A percentile compares a stretch with the other conserved stretches of the same genome.
Evolutionary conservation across 2,329 filamentous ascomycete genomes (phyloP).

Genomic region (Sporothrix humicola): DNA sequence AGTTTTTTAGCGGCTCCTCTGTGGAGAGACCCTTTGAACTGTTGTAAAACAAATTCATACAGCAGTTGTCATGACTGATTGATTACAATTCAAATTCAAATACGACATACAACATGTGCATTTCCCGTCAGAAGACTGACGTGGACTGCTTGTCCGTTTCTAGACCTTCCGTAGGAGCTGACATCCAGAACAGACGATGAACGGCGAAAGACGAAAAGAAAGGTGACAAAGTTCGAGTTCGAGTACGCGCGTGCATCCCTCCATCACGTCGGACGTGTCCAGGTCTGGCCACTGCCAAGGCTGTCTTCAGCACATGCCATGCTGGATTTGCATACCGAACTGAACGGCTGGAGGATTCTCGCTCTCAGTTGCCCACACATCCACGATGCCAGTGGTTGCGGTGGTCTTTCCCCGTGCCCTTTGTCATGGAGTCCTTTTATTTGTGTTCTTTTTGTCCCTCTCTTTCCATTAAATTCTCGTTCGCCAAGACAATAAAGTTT

Average conservation of each 20-base stretch:
- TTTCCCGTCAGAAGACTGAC: background rate
- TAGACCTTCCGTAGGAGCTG: background rate
- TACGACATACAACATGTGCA: background rate
- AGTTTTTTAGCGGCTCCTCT: slow-evolving; percentile 3
- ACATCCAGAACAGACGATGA: background rate
- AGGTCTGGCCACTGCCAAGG: slow-evolving; percentile 10
- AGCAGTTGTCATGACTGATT: background rate
- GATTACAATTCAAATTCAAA: background rate
- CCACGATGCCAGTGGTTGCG: background rate
- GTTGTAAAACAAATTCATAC: background rate
- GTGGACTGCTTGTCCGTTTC: slow-evolving; percentile 6
- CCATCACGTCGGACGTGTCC: background rate
- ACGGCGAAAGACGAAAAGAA: no score
- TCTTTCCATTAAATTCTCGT: background rate
- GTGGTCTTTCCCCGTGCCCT: background rate
- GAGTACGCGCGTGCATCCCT: background rate
- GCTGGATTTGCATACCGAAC: background rate
- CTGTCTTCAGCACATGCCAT: background rate
- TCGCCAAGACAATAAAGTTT: slow-evolving; percentile 19
- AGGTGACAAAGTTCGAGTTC: no score
- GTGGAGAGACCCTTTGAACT: background rate
- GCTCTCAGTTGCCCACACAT: background rate
- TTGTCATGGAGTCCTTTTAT: background rate
- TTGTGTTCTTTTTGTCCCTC: background rate
- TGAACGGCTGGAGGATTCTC: background rate